Evolutionary conservation across 2,329 filamentous ascomycete species (phyloP).

Genomic region (Aquanectria penicillioides): DNA sequence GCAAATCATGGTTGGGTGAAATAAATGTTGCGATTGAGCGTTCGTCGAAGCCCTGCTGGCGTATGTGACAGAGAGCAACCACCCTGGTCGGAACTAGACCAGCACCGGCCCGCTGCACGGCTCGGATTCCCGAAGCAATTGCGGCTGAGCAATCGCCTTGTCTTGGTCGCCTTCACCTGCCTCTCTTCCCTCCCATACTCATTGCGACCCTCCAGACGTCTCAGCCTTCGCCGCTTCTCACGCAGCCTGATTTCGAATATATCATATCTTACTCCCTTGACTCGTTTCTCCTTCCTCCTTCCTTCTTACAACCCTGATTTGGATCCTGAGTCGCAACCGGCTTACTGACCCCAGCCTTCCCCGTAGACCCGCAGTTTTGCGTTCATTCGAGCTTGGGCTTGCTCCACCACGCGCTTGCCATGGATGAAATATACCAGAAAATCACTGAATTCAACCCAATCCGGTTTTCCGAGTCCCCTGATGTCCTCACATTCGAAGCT

Average conservation of each 20-base stretch:
- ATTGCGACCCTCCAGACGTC: background rate
- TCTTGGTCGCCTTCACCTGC: background rate
- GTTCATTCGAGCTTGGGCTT: no score
- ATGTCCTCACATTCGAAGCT: constrained; percentile 36
- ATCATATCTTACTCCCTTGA: background rate
- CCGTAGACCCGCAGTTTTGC: background rate
- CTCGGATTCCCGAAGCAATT: background rate
- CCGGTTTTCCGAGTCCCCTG: constrained; percentile 23
- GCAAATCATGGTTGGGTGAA: no score
- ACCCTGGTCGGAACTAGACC: background rate
- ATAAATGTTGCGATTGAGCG: no score
- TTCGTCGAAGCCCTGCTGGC: no score
- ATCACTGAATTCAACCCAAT: constrained; percentile 40
- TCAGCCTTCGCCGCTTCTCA: background rate
- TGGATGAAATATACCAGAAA: constrained; percentile 48
- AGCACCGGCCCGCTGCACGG: background rate
- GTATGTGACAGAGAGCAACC: no score
- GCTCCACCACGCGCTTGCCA: constrained; percentile 19
- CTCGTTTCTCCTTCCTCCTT: background rate
- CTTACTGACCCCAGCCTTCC: background rate
- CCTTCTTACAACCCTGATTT: no score
- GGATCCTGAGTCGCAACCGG: background rate
- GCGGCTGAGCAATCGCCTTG: background rate
- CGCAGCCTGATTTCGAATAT: background rate
- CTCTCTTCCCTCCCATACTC: background rate